phyloP scores from a whole-genome alignment of 805 yeast species.

The Kazachstania bromeliacearum region DNA sequence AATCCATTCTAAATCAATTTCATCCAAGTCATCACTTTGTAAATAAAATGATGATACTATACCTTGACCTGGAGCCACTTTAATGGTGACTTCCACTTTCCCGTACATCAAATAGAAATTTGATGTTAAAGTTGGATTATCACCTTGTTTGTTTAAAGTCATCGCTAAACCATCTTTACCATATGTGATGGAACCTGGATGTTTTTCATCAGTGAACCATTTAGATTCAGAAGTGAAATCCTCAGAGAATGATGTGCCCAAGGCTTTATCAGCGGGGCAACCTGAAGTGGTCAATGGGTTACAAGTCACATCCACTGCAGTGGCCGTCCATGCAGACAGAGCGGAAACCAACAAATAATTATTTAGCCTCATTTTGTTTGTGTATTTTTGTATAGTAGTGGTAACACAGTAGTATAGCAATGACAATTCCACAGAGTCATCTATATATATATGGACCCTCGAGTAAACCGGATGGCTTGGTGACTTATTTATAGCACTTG shows the following conservation, averaged over 20 bases:
- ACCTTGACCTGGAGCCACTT: slow-evolving; percentile 73
- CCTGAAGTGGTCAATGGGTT: slow-evolving; percentile 34
- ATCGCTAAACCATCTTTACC: slow-evolving; percentile 51
- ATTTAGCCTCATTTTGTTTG: not conserved
- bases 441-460: too few species aligned
- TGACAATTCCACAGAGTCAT: too few species aligned
- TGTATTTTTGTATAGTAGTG: too few species aligned
- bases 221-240: slow-evolving; percentile 42
- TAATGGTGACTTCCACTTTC: slow-evolving; percentile 57
- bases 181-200: slow-evolving; percentile 37
- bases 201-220: slow-evolving; percentile 35
- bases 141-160: slow-evolving; percentile 51
- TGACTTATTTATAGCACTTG: too few species aligned
- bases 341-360: not conserved
- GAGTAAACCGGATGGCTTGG: too few species aligned
- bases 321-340: not conserved
- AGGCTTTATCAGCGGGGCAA: slow-evolving; percentile 49
- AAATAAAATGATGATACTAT: slow-evolving; percentile 72
- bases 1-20: slow-evolving; percentile 80
- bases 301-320: slow-evolving; percentile 24
- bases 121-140: slow-evolving; percentile 71
- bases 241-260: slow-evolving; percentile 45
- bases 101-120: slow-evolving; percentile 87
- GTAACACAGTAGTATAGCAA: too few species aligned
- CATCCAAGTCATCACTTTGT: slow-evolving; percentile 80